phyloP scores from a whole-genome alignment of 2,329 filamentous ascomycete genomes.

The Paramyrothecium sp. region DNA sequence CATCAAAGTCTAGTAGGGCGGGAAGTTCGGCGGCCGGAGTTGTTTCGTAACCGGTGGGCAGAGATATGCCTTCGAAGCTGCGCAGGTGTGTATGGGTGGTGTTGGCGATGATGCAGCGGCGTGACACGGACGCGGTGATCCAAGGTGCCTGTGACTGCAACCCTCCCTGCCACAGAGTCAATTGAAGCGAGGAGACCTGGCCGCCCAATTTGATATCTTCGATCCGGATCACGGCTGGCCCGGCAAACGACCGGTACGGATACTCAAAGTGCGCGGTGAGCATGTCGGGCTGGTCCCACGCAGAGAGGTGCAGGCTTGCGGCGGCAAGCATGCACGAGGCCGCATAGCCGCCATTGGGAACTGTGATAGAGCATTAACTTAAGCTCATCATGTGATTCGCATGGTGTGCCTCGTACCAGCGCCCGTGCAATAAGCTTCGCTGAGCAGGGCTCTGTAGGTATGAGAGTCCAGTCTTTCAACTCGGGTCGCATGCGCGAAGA shows the following conservation, averaged over 20 bases:
- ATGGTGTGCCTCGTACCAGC: slow-evolving; percentile 11
- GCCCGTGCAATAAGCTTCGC: slow-evolving; percentile 17
- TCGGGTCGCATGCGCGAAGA: slow-evolving; percentile 13
- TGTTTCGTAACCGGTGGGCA: slow-evolving; percentile 23
- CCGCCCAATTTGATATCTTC: slow-evolving; percentile 40
- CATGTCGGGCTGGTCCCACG: slow-evolving; percentile 34
- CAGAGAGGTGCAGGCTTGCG: slow-evolving; percentile 29
- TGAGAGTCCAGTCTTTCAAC: slow-evolving; percentile 20
- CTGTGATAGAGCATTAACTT: slow-evolving; percentile 13
- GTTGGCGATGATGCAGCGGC: slow-evolving; percentile 32
- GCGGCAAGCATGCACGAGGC: slow-evolving; percentile 37
- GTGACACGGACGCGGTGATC: slow-evolving; percentile 26
- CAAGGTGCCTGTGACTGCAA: slow-evolving; percentile 31
- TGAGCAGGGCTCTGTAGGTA: slow-evolving; percentile 19
- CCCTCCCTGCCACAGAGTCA: slow-evolving; percentile 38
- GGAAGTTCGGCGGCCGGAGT: slow-evolving; percentile 10
- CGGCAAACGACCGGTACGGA: slow-evolving; percentile 34
- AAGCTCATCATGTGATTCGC: background rate
- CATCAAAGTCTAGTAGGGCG: slow-evolving; percentile 13
- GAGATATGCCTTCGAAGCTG: slow-evolving; percentile 23
- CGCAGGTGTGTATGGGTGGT: slow-evolving; percentile 30
- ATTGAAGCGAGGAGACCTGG: slow-evolving; percentile 38
- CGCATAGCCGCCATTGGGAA: slow-evolving; percentile 47
- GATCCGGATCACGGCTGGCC: slow-evolving; percentile 35
- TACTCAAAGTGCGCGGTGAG: slow-evolving; percentile 40